phyloP scores from a whole-genome alignment of 257 asterid species.

The Solanum sejunctum region DNA sequence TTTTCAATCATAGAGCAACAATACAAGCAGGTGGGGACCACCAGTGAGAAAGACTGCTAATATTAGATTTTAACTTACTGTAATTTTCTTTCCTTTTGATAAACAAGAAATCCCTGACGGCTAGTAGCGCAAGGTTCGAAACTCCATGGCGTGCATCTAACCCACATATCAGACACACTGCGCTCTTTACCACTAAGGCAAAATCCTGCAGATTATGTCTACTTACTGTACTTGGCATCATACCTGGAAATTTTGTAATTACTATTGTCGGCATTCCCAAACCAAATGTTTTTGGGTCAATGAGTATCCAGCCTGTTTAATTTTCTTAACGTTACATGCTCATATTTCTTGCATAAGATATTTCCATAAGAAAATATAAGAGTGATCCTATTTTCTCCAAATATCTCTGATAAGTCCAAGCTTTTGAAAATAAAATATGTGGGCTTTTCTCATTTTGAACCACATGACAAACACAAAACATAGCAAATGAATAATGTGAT shows the following conservation, averaged over 20 bases:
- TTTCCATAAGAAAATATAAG: not conserved
- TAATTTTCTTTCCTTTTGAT: not conserved
- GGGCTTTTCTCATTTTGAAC: not conserved
- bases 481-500: not conserved
- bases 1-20: not conserved
- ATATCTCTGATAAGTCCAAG: not conserved
- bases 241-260: not conserved
- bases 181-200: not conserved
- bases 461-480: not conserved
- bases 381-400: not conserved
- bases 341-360: not conserved
- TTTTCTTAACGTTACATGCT: not conserved
- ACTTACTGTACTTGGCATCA: not conserved
- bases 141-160: not conserved
- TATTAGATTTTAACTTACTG: not conserved
- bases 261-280: not conserved
- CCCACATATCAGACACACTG: not conserved
- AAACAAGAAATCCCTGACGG: not conserved
- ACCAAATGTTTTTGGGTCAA: not conserved
- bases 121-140: not conserved
- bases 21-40: not conserved
- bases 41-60: not conserved
- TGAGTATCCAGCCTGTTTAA: not conserved
- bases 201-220: not conserved
- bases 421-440: not conserved